A percentile compares a stretch with the other conserved stretches of the same genome.
These are phyloP conservation scores for Adansonia gregorii DNA, from an alignment of 441 rosid species.

Conservation along the genomic window DNA sequence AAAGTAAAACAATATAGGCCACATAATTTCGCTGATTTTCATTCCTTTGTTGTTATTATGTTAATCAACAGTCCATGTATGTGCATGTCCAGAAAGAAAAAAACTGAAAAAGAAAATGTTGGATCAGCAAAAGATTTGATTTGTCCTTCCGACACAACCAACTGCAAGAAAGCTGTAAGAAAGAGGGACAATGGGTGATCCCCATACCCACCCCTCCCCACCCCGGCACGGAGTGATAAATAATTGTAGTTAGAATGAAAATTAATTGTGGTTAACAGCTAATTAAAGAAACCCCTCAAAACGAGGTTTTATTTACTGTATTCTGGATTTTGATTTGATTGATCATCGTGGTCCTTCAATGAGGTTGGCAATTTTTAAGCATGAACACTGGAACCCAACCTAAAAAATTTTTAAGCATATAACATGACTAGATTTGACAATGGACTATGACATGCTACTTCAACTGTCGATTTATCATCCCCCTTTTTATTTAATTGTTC, in stretches of 20 bases:
- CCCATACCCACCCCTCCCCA: not conserved
- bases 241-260: too few relatives aligned
- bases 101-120: not conserved
- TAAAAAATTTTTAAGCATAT: too few relatives aligned
- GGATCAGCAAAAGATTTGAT: not conserved
- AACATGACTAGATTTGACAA: too few relatives aligned
- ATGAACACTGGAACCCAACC: not conserved
- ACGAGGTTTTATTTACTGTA: not conserved
- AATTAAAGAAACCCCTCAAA: not conserved
- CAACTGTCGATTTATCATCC: too few relatives aligned
- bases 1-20: not conserved
- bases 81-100: too few relatives aligned
- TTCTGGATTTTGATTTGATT: too few relatives aligned
- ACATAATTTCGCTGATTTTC: not conserved
- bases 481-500: too few relatives aligned
- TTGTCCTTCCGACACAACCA: not conserved
- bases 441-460: not conserved
- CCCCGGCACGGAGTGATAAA: too few relatives aligned
- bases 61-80: not conserved
- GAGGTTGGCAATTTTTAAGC: not conserved
- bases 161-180: not conserved
- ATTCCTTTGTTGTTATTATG: not conserved
- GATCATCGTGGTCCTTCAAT: not conserved
- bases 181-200: not conserved
- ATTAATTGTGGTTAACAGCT: not conserved